Conservation (phyloP, 75 land plant genomes). For the Sequoia sempervirens region DNA sequence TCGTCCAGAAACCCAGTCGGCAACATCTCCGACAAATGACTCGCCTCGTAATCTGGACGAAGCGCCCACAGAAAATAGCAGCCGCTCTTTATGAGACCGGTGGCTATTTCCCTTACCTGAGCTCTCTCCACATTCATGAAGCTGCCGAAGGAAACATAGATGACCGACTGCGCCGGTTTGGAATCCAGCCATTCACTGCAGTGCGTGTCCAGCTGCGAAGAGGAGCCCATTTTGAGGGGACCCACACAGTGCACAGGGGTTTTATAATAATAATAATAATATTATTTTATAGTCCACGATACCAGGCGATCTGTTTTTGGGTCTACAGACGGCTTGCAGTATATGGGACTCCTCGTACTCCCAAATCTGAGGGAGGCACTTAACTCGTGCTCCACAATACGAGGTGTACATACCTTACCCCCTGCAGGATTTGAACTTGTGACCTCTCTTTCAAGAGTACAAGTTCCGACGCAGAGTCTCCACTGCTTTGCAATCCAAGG, state of each 20-base stretch:
- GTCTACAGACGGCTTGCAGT: too few species aligned
- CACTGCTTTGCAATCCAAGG: neutral
- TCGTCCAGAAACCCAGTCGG: neutral
- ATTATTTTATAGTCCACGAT: too few species aligned
- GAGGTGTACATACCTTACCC: too few species aligned
- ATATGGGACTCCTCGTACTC: too few species aligned
- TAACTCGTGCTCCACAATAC: too few species aligned
- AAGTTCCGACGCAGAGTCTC: neutral
- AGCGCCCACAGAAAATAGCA: slow-evolving; percentile 26
- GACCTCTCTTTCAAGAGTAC: too few species aligned
- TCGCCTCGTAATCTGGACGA: neutral
- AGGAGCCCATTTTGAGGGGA: neutral
- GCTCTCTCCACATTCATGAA: neutral
- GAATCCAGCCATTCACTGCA: slow-evolving; percentile 20
- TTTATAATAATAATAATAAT: too few species aligned
- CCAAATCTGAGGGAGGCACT: too few species aligned
- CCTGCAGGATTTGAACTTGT: too few species aligned
- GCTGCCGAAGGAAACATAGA: slow-evolving; percentile 23
- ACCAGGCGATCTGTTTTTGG: too few species aligned
- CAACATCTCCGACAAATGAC: neutral
- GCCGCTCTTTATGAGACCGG: slow-evolving; percentile 13
- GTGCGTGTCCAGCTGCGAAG: neutral
- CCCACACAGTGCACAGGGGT: neutral
- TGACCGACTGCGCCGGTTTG: slow-evolving; percentile 7
- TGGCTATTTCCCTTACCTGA: slow-evolving; percentile 17